Evolutionary conservation across 176 grass and related monocot species (phyloP).

Genomic region (Lolium multiflorum): DNA sequence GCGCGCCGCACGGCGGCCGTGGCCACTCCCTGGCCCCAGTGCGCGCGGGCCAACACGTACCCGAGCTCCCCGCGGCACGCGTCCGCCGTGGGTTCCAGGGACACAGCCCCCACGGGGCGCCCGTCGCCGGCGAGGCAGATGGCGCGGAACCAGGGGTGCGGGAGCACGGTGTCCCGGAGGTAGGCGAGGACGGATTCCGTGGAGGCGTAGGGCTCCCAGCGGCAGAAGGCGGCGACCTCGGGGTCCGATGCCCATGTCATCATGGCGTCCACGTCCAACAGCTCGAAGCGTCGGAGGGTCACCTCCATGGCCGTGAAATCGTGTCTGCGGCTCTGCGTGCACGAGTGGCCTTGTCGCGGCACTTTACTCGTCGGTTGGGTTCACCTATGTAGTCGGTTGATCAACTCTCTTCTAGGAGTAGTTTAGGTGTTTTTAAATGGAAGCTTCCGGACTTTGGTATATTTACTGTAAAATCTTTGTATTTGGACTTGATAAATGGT

Average conservation of each 20-base stretch:
- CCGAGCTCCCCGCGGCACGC: constrained; percentile 65
- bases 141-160: constrained; percentile 63
- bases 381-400: too few relatives aligned
- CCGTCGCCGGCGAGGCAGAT: constrained; percentile 49
- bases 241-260: constrained; percentile 73
- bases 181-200: constrained; percentile 51
- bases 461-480: too few relatives aligned
- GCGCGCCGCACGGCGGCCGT: constrained; percentile 58
- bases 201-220: constrained; percentile 57
- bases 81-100: constrained; percentile 46
- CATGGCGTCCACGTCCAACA: constrained; percentile 63
- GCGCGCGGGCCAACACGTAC: constrained; percentile 63
- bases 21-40: constrained; percentile 75
- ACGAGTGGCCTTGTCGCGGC: too few relatives aligned
- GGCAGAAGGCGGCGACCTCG: constrained; percentile 58
- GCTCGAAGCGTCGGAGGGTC: constrained; percentile 53
- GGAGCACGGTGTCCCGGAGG: constrained; percentile 53
- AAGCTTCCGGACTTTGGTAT: too few relatives aligned
- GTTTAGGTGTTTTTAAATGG: too few relatives aligned
- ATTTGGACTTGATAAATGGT: too few relatives aligned
- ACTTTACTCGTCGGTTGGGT: too few relatives aligned
- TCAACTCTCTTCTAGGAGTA: too few relatives aligned
- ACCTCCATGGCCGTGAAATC: too few relatives aligned
- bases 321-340: too few relatives aligned
- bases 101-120: constrained; percentile 63